Percentiles rank a stretch among this genome's conserved stretches.
Evolutionary conservation across 495 filamentous ascomycete species (phyloP).

Genomic region (Pyronema omphalodes): DNA sequence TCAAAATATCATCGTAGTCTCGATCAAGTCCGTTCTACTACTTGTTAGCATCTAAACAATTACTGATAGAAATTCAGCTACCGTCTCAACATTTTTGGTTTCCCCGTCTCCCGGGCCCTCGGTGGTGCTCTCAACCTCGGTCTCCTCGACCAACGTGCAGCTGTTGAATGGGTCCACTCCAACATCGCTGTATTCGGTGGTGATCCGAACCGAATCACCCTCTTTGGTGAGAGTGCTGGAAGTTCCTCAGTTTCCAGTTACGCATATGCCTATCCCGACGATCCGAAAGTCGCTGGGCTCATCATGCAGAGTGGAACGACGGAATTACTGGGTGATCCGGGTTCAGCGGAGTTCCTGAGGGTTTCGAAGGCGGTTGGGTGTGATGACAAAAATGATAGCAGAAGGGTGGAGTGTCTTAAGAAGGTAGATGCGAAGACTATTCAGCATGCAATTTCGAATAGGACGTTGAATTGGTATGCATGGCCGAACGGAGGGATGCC

Average conservation of each 20-base stretch:
- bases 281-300: slow-evolving; percentile 30
- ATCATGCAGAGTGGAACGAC: slow-evolving; percentile 24
- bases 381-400: background rate
- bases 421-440: background rate
- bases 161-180: slow-evolving; percentile 43
- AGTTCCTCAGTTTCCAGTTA: slow-evolving; percentile 15
- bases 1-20: slow-evolving; percentile 39
- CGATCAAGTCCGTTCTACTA: slow-evolving; percentile 29
- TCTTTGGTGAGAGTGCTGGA: slow-evolving; percentile 39
- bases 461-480: background rate
- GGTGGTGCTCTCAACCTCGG: slow-evolving; percentile 33
- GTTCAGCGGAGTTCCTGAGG: background rate
- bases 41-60: background rate
- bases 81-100: slow-evolving; percentile 47
- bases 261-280: slow-evolving; percentile 21
- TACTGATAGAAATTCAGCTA: slow-evolving; percentile 25
- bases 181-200: slow-evolving; percentile 54
- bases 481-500: background rate
- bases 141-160: slow-evolving; percentile 47
- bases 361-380: background rate
- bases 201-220: slow-evolving; percentile 38
- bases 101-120: slow-evolving; percentile 27
- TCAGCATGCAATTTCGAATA: background rate
- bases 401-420: background rate
- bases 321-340: slow-evolving; percentile 19